Conservation (phyloP, 164 flowering plant genomes). For the Euptelea pleiosperma region DNA sequence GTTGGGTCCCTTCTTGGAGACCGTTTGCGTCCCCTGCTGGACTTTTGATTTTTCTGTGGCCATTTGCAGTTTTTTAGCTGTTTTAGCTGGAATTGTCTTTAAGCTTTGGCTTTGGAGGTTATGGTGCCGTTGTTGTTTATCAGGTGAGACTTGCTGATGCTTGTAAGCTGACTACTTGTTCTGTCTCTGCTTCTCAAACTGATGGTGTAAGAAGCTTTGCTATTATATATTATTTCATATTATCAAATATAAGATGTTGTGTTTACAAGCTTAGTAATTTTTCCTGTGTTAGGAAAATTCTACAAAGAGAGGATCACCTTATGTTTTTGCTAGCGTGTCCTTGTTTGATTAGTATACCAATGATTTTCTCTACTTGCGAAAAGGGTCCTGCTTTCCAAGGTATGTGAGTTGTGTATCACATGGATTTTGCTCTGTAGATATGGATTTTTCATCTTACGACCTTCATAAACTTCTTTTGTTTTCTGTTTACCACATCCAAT, state of each 20-base stretch:
- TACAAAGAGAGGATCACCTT: slow-evolving; percentile 33
- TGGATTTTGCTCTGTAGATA: no score
- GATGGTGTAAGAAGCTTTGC: background rate
- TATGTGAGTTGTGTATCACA: slow-evolving; percentile 5
- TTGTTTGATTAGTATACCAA: slow-evolving; percentile 43
- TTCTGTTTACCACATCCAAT: no score
- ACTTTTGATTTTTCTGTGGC: slow-evolving; percentile 39
- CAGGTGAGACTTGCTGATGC: slow-evolving; percentile 26
- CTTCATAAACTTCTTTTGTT: no score
- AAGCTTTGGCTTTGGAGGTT: slow-evolving; percentile 31
- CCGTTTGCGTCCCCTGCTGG: slow-evolving; percentile 44
- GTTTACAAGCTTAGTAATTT: background rate
- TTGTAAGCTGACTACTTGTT: slow-evolving; percentile 7
- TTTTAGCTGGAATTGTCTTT: slow-evolving; percentile 24
- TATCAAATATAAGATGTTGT: no score
- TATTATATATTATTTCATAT: background rate
- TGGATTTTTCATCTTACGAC: no score
- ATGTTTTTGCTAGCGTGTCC: slow-evolving; percentile 28
- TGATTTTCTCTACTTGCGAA: slow-evolving; percentile 36
- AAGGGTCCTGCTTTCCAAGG: slow-evolving; percentile 51
- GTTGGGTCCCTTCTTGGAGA: slow-evolving; percentile 40
- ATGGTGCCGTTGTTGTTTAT: slow-evolving; percentile 38
- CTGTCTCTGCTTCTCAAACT: background rate
- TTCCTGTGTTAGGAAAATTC: slow-evolving; percentile 29
- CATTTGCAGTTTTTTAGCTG: slow-evolving; percentile 25